Base-by-base conservation (phyloP, 2,329 filamentous ascomycete species). In the Zymoseptoria pseudotritici region DNA sequence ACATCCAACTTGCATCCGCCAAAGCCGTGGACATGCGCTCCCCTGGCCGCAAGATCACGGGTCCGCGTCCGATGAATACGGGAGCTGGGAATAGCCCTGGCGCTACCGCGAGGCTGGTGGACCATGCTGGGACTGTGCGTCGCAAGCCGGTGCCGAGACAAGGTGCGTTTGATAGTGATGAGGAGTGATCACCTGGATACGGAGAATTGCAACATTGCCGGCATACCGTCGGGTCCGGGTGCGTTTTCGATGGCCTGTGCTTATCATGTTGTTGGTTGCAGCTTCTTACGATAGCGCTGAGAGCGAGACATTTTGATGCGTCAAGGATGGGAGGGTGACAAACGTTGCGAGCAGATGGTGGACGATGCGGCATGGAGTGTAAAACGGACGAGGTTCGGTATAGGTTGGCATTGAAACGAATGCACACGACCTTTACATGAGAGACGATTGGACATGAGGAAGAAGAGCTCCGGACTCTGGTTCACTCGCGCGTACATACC, bases 41-140 rank as follows among this genome's bases (percentile, higher is more conserved):
- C 46, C 72, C 74, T 5, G 69, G 71, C 63, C 73, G 77, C 61
- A 78, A 78, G 65, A 78, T 79, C 62, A 80, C 78, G 0, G 78
- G 78, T 0, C 78, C 78, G 0, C 66, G 78, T n/a, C 77, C 78
- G 1, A 80, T 80, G 78, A 75, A 75, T 8, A 72, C 71, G 56
- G 71, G 73, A 55, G 75, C 72, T 55, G 62, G 66, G 10, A 61
- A 57, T n/a, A 65, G 55, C 53, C 54, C 42, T 19, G n/a, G 22
- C 17, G n/a, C 20, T 53, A 29, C 52, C 4, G 52, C 52, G 22
- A 11, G 52, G 9, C 50, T 56, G 7, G 58, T 58, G 5, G 61
- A 63, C n/a, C 36, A 22, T 54, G 36, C 61, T 22, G 63, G 63
- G 17, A 71, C 68, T 3, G 65, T 71, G 49, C 59, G 68, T 29